Evolutionary conservation across 257 asterid species (phyloP), one percentile per base, ranked within the genome.

Genomic region (Lavandula angustifolia): DNA sequence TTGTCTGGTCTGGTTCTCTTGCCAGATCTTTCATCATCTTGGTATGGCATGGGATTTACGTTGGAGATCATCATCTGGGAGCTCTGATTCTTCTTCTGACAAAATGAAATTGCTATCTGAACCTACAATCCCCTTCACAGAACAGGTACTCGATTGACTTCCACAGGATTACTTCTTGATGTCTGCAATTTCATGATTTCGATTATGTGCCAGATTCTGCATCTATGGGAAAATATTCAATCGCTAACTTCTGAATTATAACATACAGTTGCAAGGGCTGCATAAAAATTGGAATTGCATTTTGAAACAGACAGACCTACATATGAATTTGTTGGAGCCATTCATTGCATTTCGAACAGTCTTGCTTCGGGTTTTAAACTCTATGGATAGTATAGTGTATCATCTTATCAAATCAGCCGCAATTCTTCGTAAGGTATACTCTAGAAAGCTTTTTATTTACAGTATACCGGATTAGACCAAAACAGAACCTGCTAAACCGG

Each of bases 291-390:
- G 97, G 96, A 84, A 65, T 53, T 71, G 80, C 75, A 78, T 86
- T 64, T 64, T 89, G 81, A 83, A 87, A 72, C 94, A 80, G 81
- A 73, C 88, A 62, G 94, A 87, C 78, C 76, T 89, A 55, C 99
- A 92, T 68, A 92, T 89, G 99, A 86, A 80, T 84, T 85, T 89
- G 72, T 70, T 92, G 81, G 99, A 92, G 77, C 97, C 99, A 3
- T 85, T 92, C 75, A 85, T 89, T 70, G 87, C 99, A 77, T 92
- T 92, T 76, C 85, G 99, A 81, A 73, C 91, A 70, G 87, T 81
- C 73, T 78, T 92, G 76, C 96, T 89, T 70, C 86, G 74, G 76
- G 82, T 84, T 68, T 74, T 92, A 65, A 83, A 86, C 62, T 78
- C 87, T 63, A 64, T 35, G 60, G 86, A 81, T 67, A 81, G 81